These are phyloP conservation scores for Begonia peltatifolia DNA, from an alignment of 306 rosid species.

Conservation along the genomic window DNA sequence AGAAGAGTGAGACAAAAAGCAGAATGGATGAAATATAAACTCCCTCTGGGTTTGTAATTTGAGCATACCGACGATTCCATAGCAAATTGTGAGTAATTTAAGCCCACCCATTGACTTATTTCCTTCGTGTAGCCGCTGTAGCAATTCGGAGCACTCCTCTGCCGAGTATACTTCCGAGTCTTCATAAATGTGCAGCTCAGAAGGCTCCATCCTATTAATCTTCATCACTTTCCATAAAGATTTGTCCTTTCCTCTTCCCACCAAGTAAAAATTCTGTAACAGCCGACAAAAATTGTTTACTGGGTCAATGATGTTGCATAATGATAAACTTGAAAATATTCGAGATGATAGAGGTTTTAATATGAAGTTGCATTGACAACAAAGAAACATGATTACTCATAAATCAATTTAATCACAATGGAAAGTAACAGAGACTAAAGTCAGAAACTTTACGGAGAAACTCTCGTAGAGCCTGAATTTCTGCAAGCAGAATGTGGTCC, in stretches of 20 bases:
- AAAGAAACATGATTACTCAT: no score
- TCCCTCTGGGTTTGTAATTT: constrained; percentile 8
- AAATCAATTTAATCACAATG: no score
- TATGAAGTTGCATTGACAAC: no score
- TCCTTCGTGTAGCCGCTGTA: constrained; percentile 72
- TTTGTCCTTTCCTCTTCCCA: constrained; percentile 78
- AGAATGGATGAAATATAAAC: constrained; percentile 1
- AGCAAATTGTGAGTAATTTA: constrained; percentile 63
- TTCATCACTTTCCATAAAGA: constrained; percentile 63
- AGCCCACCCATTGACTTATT: constrained; percentile 82
- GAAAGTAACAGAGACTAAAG: no score
- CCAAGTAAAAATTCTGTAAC: constrained; percentile 67
- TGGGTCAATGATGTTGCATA: no score
- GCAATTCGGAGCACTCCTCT: constrained; percentile 59
- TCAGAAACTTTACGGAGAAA: constrained; percentile 41
- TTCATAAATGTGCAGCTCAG: constrained; percentile 53
- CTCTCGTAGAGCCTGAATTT: constrained; percentile 94
- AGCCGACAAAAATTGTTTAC: background rate
- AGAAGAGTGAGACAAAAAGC: constrained; percentile 12
- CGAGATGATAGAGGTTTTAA: no score
- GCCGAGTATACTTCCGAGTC: constrained; percentile 52
- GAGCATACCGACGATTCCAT: constrained; percentile 71
- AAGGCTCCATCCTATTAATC: constrained; percentile 61
- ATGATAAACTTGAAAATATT: no score
- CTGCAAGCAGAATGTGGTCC: constrained; percentile 40